phyloP scores from a whole-genome alignment of 2,329 filamentous ascomycete species.

The Calonectria ilicicola region DNA sequence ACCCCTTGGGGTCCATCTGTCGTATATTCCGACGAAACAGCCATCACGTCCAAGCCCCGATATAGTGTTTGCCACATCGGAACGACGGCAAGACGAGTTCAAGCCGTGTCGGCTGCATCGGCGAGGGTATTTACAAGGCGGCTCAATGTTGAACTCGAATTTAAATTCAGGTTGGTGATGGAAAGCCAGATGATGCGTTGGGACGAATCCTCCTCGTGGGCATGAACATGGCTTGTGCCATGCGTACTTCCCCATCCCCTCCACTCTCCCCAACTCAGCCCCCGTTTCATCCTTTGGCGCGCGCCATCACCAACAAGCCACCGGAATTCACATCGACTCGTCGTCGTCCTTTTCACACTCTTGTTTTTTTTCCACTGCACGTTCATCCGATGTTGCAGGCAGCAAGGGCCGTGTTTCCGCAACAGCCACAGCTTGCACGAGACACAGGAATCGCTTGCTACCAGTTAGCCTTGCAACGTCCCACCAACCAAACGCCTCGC shows the following conservation, averaged over 20 bases:
- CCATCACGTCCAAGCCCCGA: not conserved
- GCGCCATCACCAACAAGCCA: conserved; percentile 4
- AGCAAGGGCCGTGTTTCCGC: not conserved
- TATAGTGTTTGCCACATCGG: not conserved
- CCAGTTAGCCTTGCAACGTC: not conserved
- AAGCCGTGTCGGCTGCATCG: not conserved
- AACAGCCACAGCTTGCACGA: not conserved
- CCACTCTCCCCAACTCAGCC: not conserved
- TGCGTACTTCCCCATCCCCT: not conserved
- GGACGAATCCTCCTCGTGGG: not conserved
- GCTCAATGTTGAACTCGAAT: not conserved
- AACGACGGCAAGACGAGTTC: not conserved
- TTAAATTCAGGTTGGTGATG: not conserved
- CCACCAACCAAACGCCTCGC: not conserved
- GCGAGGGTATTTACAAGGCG: not conserved
- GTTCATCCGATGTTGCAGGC: conserved; percentile 3
- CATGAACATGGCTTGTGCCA: not conserved
- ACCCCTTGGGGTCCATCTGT: not conserved
- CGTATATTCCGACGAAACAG: not conserved
- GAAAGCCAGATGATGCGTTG: not conserved
- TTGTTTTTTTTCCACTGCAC: not conserved
- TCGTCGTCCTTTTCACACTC: not conserved
- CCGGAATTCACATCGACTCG: not conserved
- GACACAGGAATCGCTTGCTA: not conserved
- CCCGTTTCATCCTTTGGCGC: not conserved